phyloP scores from a whole-genome alignment of 2,329 filamentous ascomycete species.

The Sordariomycetes sp. region DNA sequence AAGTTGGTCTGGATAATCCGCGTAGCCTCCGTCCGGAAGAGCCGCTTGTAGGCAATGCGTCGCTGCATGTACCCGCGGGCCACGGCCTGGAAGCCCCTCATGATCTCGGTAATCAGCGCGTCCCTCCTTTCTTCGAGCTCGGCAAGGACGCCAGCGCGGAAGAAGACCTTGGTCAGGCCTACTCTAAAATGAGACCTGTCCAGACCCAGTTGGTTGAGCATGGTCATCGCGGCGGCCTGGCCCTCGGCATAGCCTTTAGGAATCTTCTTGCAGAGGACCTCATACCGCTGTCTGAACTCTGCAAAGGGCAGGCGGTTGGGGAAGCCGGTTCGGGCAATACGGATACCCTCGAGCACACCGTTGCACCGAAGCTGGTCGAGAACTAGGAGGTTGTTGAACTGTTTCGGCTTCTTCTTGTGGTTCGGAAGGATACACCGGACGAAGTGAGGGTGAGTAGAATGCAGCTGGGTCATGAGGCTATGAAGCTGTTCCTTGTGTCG shows the following conservation, averaged over 20 bases:
- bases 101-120: constrained; percentile 82
- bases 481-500: constrained; percentile 97
- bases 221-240: constrained; percentile 70
- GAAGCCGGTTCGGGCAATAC: constrained; percentile 93
- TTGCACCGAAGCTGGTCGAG: constrained; percentile 96
- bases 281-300: constrained; percentile 91
- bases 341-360: constrained; percentile 96
- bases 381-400: constrained; percentile 83
- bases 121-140: constrained; percentile 95
- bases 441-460: constrained; percentile 96
- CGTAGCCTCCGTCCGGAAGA: constrained; percentile 90
- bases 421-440: constrained; percentile 96
- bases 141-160: constrained; percentile 87
- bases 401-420: constrained; percentile 92
- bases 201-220: constrained; percentile 78
- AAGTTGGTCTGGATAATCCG: constrained; percentile 93
- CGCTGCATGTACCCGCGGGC: constrained; percentile 83
- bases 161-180: constrained; percentile 94
- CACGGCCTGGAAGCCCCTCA: constrained; percentile 84
- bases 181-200: constrained; percentile 84
- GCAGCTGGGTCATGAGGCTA: constrained; percentile 85
- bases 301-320: constrained; percentile 85
- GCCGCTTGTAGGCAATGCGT: constrained; percentile 77
- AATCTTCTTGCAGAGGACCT: constrained; percentile 81
- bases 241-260: constrained; percentile 86